Percentiles rank a stretch among this genome's conserved stretches.
These are phyloP conservation scores for Epichloe scottii DNA, from an alignment of 2,329 filamentous ascomycete species.

Conservation along the genomic window DNA sequence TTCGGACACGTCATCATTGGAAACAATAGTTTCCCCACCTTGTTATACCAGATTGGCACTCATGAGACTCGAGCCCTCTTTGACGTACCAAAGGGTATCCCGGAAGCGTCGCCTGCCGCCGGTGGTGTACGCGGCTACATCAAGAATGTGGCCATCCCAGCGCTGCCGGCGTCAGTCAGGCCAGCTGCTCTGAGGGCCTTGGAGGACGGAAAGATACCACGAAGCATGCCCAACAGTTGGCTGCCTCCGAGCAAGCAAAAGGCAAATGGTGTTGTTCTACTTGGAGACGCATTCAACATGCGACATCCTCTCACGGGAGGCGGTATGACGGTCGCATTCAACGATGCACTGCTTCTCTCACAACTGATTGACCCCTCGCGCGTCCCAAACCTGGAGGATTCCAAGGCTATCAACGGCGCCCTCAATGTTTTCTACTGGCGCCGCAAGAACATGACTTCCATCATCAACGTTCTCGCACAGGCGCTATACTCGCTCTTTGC, in stretches of 20 bases:
- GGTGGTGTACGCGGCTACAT: slow-evolving; percentile 84
- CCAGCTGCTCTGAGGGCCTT: slow-evolving; percentile 67
- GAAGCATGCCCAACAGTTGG: slow-evolving; percentile 91
- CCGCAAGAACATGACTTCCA: slow-evolving; percentile 67
- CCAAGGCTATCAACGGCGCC: slow-evolving; percentile 49
- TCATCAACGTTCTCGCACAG: slow-evolving; percentile 97
- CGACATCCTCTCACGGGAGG: slow-evolving; percentile 95
- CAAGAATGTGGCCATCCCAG: slow-evolving; percentile 63
- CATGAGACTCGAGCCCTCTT: slow-evolving; percentile 86
- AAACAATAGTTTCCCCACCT: slow-evolving; percentile 54
- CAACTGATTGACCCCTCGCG: slow-evolving; percentile 57
- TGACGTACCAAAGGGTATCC: slow-evolving; percentile 69
- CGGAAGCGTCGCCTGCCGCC: slow-evolving; percentile 56
- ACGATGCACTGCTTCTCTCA: slow-evolving; percentile 71
- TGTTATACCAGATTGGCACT: slow-evolving; percentile 94
- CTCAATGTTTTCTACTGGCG: slow-evolving; percentile 75
- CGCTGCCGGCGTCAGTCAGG: slow-evolving; percentile 58
- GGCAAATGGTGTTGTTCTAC: slow-evolving; percentile 54
- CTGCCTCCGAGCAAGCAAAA: slow-evolving; percentile 59
- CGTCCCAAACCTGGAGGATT: slow-evolving; percentile 59
- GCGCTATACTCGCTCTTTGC: slow-evolving; percentile 88
- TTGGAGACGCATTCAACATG: slow-evolving; percentile 98
- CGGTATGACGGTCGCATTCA: slow-evolving; percentile 96
- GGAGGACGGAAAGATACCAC: slow-evolving; percentile 61
- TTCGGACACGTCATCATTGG: slow-evolving; percentile 85